Base-by-base conservation (phyloP, 2,329 filamentous ascomycete species). In the Trichoderma afroharzianum region DNA sequence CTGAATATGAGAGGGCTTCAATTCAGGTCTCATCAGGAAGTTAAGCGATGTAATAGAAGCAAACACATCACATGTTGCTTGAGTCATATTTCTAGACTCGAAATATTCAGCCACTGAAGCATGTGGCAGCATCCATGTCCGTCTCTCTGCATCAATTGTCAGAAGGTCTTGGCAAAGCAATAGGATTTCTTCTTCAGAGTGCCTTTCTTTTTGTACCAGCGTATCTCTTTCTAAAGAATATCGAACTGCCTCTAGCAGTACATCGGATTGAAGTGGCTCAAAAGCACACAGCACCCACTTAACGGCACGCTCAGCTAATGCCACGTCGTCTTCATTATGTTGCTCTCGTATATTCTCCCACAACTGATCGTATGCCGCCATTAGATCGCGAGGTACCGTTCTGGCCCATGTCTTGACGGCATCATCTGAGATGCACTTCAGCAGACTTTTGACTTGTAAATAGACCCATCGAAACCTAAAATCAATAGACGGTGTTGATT, bases 401-500 rank as follows among this genome's bases (percentile, higher is more conserved):
- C 68, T 55, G 4, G 74, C 55, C 55, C 74, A 75, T 1, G 61
- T 9, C 2, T 68, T 21, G n/a, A 76, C 50, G 9, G 74, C 73
- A 15, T 63, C 47, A 32, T 74, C 28, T 1, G 67, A 62, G 6
- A 66, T 47, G 11, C 73, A 70, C 21, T 71, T 63, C 39, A 43
- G 39, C 3, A 43, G 39, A n/a, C 39, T 62, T 14, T 73, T 32
- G 21, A 74, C 73, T 21, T 75, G 74, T 11, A 76, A 67, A 7
- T 74, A 55, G 30, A 74, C 74, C 74, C 74, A 76, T 59, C 73
- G 74, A 26, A 76, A 76, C 74, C 74, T 75, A 24, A 12, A 3
- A 8, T 71, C 12, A 11, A 21, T 18, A 30, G 3, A 4, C 12
- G 6, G 21, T n/a, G 12, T 7, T 57, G 28, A n/a, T 39, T n/a